A percentile compares a stretch with the other conserved stretches of the same genome.
Conservation (phyloP, 768 basidiomycete species). For the Hygrophoropsis aurantiaca region DNA sequence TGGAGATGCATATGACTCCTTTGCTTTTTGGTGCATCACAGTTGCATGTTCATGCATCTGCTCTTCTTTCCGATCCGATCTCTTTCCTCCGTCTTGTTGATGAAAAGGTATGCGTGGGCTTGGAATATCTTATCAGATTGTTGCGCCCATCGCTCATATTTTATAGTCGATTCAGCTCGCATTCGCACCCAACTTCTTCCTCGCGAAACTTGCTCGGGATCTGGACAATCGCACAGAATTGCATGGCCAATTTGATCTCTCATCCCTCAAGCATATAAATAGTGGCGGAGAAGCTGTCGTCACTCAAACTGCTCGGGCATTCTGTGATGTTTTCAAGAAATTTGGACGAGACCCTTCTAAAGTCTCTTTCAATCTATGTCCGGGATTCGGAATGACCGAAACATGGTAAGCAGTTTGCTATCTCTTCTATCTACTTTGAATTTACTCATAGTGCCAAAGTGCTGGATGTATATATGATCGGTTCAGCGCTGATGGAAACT, state of each 20-base stretch:
- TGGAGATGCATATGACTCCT: conserved; percentile 38
- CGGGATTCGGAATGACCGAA: conserved; percentile 38
- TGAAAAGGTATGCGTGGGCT: conserved; percentile 25
- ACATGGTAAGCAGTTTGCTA: conserved; percentile 16
- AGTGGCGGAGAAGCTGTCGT: conserved; percentile 39
- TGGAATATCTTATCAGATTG: no score
- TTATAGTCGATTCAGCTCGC: conserved; percentile 21
- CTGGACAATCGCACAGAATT: conserved; percentile 11
- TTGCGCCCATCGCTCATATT: no score
- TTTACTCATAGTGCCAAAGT: not conserved
- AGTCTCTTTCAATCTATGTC: conserved; percentile 6
- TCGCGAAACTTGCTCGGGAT: conserved; percentile 34
- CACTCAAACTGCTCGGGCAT: conserved; percentile 33
- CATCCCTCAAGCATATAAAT: conserved; percentile 25
- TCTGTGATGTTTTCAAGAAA: conserved; percentile 27
- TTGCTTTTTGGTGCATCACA: conserved; percentile 14
- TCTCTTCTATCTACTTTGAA: not conserved
- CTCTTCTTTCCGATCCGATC: not conserved
- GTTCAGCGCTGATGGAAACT: conserved; percentile 7
- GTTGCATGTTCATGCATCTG: not conserved
- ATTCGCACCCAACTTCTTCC: conserved; percentile 36
- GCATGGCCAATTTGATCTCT: conserved; percentile 26
- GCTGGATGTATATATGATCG: conserved; percentile 35
- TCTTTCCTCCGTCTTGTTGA: conserved; percentile 17
- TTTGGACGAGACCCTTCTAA: not conserved